phyloP scores from a whole-genome alignment of 495 filamentous ascomycete species.

The Daldinia vernicosa region DNA sequence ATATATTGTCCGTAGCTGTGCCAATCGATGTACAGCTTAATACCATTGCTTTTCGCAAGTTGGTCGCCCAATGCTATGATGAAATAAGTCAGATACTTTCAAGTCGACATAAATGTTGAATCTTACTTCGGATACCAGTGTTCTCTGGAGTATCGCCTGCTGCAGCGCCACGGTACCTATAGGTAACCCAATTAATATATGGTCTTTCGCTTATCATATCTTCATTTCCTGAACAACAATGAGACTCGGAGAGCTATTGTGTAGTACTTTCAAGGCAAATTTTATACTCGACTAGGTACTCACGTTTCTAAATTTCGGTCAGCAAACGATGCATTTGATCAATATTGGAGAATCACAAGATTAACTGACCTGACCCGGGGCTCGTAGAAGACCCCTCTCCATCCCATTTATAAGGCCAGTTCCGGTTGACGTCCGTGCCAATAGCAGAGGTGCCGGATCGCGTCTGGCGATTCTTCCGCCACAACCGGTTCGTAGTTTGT shows the following conservation, averaged over 20 bases:
- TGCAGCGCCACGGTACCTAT: conserved; percentile 46
- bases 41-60: conserved; percentile 54
- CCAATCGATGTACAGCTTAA: conserved; percentile 70
- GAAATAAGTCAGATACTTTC: background rate
- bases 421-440: conserved; percentile 71
- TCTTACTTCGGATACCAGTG: conserved; percentile 44
- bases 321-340: conserved; percentile 17
- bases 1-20: conserved; percentile 67
- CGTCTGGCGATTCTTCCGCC: conserved; percentile 71
- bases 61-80: conserved; percentile 49
- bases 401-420: conserved; percentile 61
- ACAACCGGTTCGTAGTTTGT: conserved; percentile 66
- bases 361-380: conserved; percentile 43
- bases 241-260: background rate
- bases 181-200: conserved; percentile 8
- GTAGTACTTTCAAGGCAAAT: background rate
- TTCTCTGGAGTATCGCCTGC: conserved; percentile 49
- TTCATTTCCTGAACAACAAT: background rate
- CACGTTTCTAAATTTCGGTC: conserved; percentile 38
- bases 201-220: background rate
- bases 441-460: conserved; percentile 56
- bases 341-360: background rate
- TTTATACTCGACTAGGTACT: conserved; percentile 10
- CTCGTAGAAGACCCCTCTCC: conserved; percentile 44
- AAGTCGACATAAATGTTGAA: background rate